These are phyloP conservation scores for Quercus dentata DNA, from an alignment of 306 rosid species.

Conservation along the genomic window DNA sequence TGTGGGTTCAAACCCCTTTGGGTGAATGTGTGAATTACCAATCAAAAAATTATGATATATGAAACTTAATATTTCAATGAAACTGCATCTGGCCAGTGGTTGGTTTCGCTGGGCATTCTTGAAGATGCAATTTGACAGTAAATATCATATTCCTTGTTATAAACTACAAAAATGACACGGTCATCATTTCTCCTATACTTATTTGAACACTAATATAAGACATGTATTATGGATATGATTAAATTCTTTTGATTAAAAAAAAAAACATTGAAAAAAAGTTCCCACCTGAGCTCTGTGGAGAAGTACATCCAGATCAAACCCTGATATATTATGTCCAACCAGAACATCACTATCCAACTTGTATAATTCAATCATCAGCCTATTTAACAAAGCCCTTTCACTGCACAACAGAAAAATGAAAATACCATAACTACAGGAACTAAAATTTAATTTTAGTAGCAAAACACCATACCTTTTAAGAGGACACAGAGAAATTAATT, in stretches of 20 bases:
- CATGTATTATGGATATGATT: background rate
- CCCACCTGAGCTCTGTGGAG: constrained; percentile 93
- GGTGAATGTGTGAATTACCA: no score
- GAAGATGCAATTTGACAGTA: background rate
- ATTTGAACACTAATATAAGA: background rate
- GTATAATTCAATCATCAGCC: constrained; percentile 74
- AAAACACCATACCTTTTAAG: background rate
- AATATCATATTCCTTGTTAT: background rate
- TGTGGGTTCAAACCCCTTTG: no score
- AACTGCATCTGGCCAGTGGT: constrained; percentile 12
- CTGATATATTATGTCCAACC: constrained; percentile 95
- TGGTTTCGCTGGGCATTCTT: background rate
- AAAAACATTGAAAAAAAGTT: background rate
- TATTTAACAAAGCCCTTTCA: constrained; percentile 85
- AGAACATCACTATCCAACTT: constrained; percentile 89
- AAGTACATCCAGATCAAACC: constrained; percentile 91
- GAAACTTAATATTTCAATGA: background rate
- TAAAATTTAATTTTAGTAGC: constrained; percentile 12
- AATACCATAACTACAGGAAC: constrained; percentile 27
- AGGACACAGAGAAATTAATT: background rate
- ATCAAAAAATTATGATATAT: background rate
- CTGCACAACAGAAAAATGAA: constrained; percentile 47
- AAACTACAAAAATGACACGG: background rate
- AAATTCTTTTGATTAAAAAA: background rate
- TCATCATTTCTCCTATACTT: background rate